Percentiles rank a stretch among this genome's conserved stretches.
Evolutionary conservation across 495 filamentous ascomycete species (phyloP).

Genomic region (Penicillium chermesinum): DNA sequence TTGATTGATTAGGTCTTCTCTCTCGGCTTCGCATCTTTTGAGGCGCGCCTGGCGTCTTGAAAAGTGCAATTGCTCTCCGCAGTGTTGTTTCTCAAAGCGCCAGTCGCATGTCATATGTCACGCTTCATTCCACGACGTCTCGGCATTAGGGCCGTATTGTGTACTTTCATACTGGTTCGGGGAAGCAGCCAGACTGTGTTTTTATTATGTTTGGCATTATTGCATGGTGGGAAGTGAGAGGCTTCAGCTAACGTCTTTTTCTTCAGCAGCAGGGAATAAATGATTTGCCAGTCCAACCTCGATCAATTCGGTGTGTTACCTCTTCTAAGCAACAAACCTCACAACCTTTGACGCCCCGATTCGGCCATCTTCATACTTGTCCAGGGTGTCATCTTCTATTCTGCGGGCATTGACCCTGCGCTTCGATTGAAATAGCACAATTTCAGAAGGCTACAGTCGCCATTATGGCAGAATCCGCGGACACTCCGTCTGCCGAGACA

Average conservation of each 20-base stretch:
- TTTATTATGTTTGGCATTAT: neutral
- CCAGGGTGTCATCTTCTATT: constrained; percentile 1
- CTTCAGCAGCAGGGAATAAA: constrained; percentile 18
- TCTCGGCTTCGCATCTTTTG: too few species aligned
- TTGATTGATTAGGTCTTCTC: too few species aligned
- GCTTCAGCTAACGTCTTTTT: neutral
- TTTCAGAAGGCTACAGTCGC: neutral
- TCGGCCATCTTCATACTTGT: constrained; percentile 3
- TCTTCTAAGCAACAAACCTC: constrained; percentile 20
- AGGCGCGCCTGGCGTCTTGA: neutral
- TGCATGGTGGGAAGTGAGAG: neutral
- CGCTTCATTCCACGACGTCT: neutral
- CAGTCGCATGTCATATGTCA: neutral
- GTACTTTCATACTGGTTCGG: too few species aligned
- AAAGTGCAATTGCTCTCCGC: too few species aligned
- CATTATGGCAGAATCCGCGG: constrained; percentile 35
- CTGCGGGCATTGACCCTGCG: neutral
- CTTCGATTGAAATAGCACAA: constrained; percentile 1
- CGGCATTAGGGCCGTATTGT: too few species aligned
- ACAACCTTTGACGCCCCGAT: constrained; percentile 22
- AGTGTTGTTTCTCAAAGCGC: neutral
- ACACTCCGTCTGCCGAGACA: constrained; percentile 28
- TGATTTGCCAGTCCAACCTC: constrained; percentile 22
- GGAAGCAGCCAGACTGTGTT: too few species aligned
- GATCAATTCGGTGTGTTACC: constrained; percentile 24